These are phyloP conservation scores for Prunus campanulata DNA, from an alignment of 306 rosid genomes.

Conservation along the genomic window DNA sequence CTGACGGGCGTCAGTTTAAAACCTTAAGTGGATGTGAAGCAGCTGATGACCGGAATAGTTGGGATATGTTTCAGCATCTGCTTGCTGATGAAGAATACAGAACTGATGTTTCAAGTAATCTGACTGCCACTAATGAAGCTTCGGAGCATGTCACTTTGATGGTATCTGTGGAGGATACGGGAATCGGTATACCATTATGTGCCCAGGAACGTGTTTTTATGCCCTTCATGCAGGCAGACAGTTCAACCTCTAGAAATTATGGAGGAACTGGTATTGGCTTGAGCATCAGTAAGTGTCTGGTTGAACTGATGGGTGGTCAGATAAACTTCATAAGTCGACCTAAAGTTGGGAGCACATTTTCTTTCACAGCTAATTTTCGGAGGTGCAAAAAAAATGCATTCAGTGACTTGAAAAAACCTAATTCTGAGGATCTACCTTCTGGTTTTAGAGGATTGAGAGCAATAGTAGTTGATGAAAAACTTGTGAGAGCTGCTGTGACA, in stretches of 20 bases:
- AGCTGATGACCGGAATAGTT: conserved; percentile 81
- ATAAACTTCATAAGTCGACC: conserved; percentile 75
- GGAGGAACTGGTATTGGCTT: conserved; percentile 99
- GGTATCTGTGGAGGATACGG: conserved; percentile 95
- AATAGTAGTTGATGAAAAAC: conserved; percentile 78
- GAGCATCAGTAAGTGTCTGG: conserved; percentile 96
- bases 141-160: conserved; percentile 67
- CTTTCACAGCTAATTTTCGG: conserved; percentile 66
- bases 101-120: conserved; percentile 43
- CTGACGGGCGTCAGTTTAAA: conserved; percentile 52
- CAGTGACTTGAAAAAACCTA: conserved; percentile 57
- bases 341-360: conserved; percentile 90
- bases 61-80: conserved; percentile 76
- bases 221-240: conserved; percentile 98
- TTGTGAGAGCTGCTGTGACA: conserved; percentile 95
- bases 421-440: conserved; percentile 75
- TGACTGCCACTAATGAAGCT: conserved; percentile 32
- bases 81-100: conserved; percentile 60
- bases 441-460: conserved; percentile 79
- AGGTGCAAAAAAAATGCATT: conserved; percentile 51
- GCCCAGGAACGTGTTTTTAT: conserved; percentile 83
- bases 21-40: conserved; percentile 88
- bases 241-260: conserved; percentile 92
- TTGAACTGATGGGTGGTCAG: conserved; percentile 93
- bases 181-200: conserved; percentile 83